Conservation (phyloP, 257 asterid species). For the Solanum verrucosum region DNA sequence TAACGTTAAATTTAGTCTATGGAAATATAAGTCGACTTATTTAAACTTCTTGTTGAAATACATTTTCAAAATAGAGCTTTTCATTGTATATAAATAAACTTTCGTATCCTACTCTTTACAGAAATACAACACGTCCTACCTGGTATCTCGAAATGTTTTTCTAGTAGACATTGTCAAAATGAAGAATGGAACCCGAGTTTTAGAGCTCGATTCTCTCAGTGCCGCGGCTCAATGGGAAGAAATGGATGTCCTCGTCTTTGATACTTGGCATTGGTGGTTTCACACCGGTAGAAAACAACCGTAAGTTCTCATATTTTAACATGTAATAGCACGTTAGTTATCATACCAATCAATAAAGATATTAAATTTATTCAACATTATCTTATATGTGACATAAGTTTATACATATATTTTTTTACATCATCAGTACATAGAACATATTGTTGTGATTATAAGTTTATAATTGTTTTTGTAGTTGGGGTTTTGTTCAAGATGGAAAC, state of each 20-base stretch:
- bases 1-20: neutral
- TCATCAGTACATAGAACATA: neutral
- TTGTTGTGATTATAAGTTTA: neutral
- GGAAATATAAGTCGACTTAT: neutral
- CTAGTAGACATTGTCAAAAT: slow-evolving; percentile 8
- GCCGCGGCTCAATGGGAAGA: slow-evolving; percentile 3
- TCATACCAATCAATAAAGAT: neutral
- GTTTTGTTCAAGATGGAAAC: neutral
- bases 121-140: slow-evolving; percentile 3
- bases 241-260: slow-evolving; percentile 15
- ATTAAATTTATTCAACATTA: neutral
- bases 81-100: neutral
- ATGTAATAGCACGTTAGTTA: neutral
- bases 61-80: neutral
- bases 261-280: slow-evolving; percentile 38
- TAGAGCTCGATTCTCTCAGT: slow-evolving; percentile 11
- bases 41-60: neutral
- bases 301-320: neutral
- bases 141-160: slow-evolving; percentile 6
- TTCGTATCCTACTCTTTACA: neutral
- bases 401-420: neutral
- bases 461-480: slow-evolving; percentile 14
- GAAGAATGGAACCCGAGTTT: slow-evolving; percentile 1
- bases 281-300: slow-evolving; percentile 22
- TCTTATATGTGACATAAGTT: neutral